A percentile compares a stretch with the other conserved stretches of the same genome.
Conservation (phyloP, 352 stramenopile species). For the Globisporangium echinulatum region DNA sequence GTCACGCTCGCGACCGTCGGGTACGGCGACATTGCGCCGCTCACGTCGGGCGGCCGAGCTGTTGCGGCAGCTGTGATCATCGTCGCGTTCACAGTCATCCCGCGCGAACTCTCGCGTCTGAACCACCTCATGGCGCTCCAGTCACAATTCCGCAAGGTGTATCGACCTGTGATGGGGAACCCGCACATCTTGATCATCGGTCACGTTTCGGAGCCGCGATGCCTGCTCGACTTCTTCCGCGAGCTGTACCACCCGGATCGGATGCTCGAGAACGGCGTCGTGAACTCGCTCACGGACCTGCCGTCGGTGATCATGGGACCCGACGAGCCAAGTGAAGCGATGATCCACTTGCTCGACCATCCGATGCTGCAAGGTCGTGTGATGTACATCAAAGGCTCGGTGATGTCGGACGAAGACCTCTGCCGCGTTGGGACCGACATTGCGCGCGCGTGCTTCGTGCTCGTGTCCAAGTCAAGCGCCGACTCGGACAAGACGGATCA, state of each 20-base stretch:
- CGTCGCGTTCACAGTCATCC: slow-evolving; percentile 51
- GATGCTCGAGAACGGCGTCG: slow-evolving; percentile 19
- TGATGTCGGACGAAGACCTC: slow-evolving; percentile 62
- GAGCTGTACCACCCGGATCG: slow-evolving; percentile 63
- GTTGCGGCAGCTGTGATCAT: slow-evolving; percentile 47
- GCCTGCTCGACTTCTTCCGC: slow-evolving; percentile 51
- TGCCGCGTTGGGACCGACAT: slow-evolving; percentile 47
- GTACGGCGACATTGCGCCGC: slow-evolving; percentile 44
- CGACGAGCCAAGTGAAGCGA: slow-evolving; percentile 39
- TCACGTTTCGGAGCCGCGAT: slow-evolving; percentile 40
- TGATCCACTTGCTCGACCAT: slow-evolving; percentile 51
- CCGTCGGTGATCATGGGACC: slow-evolving; percentile 52
- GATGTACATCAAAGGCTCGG: slow-evolving; percentile 57
- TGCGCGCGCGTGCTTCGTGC: slow-evolving; percentile 48
- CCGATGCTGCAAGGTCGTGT: slow-evolving; percentile 53
- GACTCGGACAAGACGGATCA: slow-evolving; percentile 37
- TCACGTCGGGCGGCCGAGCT: slow-evolving; percentile 32
- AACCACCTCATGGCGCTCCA: slow-evolving; percentile 54
- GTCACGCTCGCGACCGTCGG: slow-evolving; percentile 52
- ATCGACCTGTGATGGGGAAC: slow-evolving; percentile 39
- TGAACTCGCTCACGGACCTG: slow-evolving; percentile 30
- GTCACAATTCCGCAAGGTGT: slow-evolving; percentile 56
- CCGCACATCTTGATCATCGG: slow-evolving; percentile 53
- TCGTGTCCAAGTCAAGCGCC: slow-evolving; percentile 38
- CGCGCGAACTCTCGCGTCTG: slow-evolving; percentile 41